Evolutionary conservation across 768 basidiomycete genomes (phyloP), one percentile per base, ranked within the genome.

Genomic region (Amanita polypyramis): DNA sequence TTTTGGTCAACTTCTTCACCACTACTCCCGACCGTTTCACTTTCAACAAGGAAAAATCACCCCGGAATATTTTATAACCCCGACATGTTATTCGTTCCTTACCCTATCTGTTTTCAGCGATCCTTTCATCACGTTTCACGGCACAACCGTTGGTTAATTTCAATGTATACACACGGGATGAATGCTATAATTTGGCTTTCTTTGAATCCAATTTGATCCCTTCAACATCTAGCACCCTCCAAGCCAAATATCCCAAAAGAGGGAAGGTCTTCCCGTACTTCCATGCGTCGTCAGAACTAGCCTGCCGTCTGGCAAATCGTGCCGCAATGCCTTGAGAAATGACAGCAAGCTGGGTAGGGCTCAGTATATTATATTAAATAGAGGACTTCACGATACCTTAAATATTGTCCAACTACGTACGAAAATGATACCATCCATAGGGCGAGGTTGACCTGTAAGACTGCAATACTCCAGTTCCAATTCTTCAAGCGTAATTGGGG

Each of bases 261-360:
- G 76, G 80, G 62, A 87, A 88, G 7, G 70, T 57, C 19, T 55
- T 48, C 0, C 55, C 61, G 50, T 76, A 66, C 6, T 66, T 47
- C 36, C 62, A 67, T 5, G 92, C 92, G 36, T 70, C 67, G 61
- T 91, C 90, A 0, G 91, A 94, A 60, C 87, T 93, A 3, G 92
- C 91, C 63, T 96, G 92, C 15, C 88, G 78, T 20, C 83, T 73
- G 1, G 90, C 89, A 45, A 77, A 79, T 37, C 92, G 77, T 25
- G 92, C 92, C 1, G 92, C 87, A 53, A 96, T 92, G 3, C 92
- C 92, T 65, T 96, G 92, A 1, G 79, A 68, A 54, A 96, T 94
- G 50, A 95, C 74, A 0, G 88, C 74, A 20, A 86, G 63, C 86
- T 86, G 54, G 62, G 32, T 17, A 46, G 23, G 33, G 25, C 15